Evolutionary conservation across 2,329 filamentous ascomycete species (phyloP).

Genomic region (Aspergillus ruber): DNA sequence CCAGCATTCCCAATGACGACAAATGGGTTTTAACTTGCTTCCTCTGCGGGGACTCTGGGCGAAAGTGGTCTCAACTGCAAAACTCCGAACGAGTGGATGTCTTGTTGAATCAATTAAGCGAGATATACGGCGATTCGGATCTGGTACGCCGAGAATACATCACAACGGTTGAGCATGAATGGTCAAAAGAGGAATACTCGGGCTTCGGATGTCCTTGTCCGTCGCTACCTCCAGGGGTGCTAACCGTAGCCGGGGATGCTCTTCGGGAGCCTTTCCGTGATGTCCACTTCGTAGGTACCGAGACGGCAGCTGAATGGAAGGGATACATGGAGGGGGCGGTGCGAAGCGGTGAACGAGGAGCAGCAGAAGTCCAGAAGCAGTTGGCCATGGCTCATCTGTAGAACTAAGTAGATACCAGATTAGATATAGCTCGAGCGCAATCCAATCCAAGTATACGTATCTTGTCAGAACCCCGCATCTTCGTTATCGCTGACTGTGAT

Average conservation of each 20-base stretch:
- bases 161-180: constrained; percentile 31
- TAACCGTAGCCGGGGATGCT: constrained; percentile 25
- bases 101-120: constrained; percentile 10
- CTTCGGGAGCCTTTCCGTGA: constrained; percentile 34
- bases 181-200: constrained; percentile 32
- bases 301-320: constrained; percentile 49
- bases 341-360: constrained; percentile 44
- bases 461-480: too few species aligned
- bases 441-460: too few species aligned
- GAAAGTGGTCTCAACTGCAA: constrained; percentile 20
- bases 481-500: too few species aligned
- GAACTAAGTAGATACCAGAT: not conserved
- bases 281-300: constrained; percentile 51
- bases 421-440: not conserved
- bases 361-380: constrained; percentile 37
- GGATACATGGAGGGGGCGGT: constrained; percentile 57
- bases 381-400: not conserved
- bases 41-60: constrained; percentile 31
- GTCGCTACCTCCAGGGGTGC: constrained; percentile 32
- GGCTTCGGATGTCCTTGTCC: constrained; percentile 39
- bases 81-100: constrained; percentile 2
- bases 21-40: constrained; percentile 37
- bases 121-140: constrained; percentile 4
- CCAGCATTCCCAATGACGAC: constrained; percentile 18
- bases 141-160: constrained; percentile 21